A percentile compares a stretch with the other conserved stretches of the same genome.
Conservation (phyloP, 1,139 yeast genomes). For the Candida sp. region DNA sequence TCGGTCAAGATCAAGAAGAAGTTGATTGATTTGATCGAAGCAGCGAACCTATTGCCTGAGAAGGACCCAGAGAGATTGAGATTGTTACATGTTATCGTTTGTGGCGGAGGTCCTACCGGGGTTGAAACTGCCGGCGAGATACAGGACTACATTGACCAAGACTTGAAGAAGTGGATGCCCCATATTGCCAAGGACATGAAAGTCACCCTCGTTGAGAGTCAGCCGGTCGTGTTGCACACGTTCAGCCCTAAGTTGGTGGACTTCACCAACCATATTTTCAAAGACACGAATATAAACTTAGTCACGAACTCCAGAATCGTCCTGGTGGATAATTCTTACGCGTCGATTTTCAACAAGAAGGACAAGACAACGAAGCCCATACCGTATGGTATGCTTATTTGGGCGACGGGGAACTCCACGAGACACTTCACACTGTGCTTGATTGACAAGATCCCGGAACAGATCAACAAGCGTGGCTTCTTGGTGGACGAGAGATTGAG, state of each 20-base stretch:
- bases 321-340: constrained; percentile 69
- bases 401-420: constrained; percentile 98
- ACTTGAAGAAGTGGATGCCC: constrained; percentile 87
- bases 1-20: constrained; percentile 76
- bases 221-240: constrained; percentile 88
- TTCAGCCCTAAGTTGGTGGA: constrained; percentile 83
- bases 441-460: constrained; percentile 73
- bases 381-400: constrained; percentile 87
- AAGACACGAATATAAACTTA: constrained; percentile 77
- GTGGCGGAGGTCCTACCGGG: constrained; percentile 98
- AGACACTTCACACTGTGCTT: constrained; percentile 73
- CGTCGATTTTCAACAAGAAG: constrained; percentile 68
- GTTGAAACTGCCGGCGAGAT: constrained; percentile 95
- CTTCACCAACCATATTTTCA: constrained; percentile 82
- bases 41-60: constrained; percentile 74
- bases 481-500: constrained; percentile 81
- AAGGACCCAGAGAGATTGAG: constrained; percentile 81
- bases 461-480: constrained; percentile 88
- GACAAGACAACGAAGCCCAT: constrained; percentile 57
- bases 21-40: constrained; percentile 80
- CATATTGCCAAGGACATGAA: constrained; percentile 78
- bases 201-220: constrained; percentile 86
- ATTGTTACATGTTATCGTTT: constrained; percentile 80
- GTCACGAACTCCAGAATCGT: constrained; percentile 86
- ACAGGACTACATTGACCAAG: constrained; percentile 93